These are phyloP conservation scores for Triangularia verruculosa DNA, from an alignment of 2,329 filamentous ascomycete genomes.

Conservation along the genomic window DNA sequence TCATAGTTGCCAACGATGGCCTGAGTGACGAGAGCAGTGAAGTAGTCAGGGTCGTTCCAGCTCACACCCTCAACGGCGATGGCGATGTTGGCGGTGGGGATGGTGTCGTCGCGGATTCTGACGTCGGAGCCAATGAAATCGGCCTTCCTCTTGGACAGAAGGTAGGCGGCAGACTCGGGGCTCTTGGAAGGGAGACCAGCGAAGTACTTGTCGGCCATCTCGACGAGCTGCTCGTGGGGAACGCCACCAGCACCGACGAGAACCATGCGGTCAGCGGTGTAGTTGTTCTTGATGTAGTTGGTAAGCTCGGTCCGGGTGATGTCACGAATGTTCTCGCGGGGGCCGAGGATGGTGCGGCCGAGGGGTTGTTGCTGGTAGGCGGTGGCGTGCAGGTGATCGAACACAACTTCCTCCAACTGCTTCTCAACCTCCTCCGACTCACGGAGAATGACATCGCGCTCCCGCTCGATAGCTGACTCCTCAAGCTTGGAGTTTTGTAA, in stretches of 20 bases:
- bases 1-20: slow-evolving; percentile 99
- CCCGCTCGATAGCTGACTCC: slow-evolving; percentile 85
- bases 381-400: slow-evolving; percentile 97
- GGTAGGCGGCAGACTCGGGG: slow-evolving; percentile 69
- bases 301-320: slow-evolving; percentile 88
- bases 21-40: slow-evolving; percentile 94
- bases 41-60: slow-evolving; percentile 99
- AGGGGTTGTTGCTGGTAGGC: slow-evolving; percentile 96
- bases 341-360: slow-evolving; percentile 95
- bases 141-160: slow-evolving; percentile 80
- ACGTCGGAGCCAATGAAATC: slow-evolving; percentile 97
- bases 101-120: slow-evolving; percentile 90
- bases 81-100: slow-evolving; percentile 95
- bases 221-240: slow-evolving; percentile 89
- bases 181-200: slow-evolving; percentile 71
- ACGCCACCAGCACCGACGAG: slow-evolving; percentile 93
- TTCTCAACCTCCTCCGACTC: slow-evolving; percentile 99
- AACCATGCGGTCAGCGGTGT: slow-evolving; percentile 99
- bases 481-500: slow-evolving; percentile 99
- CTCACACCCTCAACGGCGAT: slow-evolving; percentile 98
- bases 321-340: slow-evolving; percentile 95
- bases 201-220: slow-evolving; percentile 97
- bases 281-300: slow-evolving; percentile 99
- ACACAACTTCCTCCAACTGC: slow-evolving; percentile 98
- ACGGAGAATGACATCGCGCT: slow-evolving; percentile 96